Base-by-base conservation (phyloP, 176 grass and related monocot species). In the Oryza coarctata region DNA sequence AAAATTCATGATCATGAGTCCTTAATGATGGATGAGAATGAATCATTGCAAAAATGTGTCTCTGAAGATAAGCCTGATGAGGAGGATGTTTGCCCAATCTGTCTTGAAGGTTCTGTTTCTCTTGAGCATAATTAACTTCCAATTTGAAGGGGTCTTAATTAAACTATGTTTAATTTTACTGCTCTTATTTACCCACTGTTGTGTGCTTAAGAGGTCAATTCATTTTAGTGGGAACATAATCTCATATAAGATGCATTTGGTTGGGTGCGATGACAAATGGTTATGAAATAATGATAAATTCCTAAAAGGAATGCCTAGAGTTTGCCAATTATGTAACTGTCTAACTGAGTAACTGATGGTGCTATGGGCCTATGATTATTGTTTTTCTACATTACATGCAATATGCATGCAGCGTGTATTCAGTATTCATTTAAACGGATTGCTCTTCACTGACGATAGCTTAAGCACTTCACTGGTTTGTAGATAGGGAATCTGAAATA, bases 11-110 rank as follows among this genome's bases (percentile, higher is more conserved):
- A 76, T 25, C 74, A 86, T 40, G 83, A 86, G 75, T 76, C 80
- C 70, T 74, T 83, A 29, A 86, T 83, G 65, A 30, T 82, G 32
- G 87, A 65, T 49, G 90, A 83, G 73, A 80, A 75, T 44, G 78
- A 89, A 11, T 71, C 77, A 65, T 85, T 50, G 18, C 1, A 80
- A 61, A 88, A 83, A 63, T 63, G 61, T 62, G n/a, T 29, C 63
- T 7, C 68, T 55, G 65, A 41, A 38, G 69, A 77, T 31, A 84
- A 66, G 44, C 31, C 71, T 79, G 88, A 91, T 23, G 94, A 93
- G 60, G 94, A 97, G 63, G 94, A 97, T 77, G 90, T 88, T 84
- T 96, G 90, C 35, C 90, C 93, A 75, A 96, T 90, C 75, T 96
- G 93, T 80, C 93, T 96, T 82, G 94, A 93, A 91, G 90, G 94